A percentile compares a stretch with the other conserved stretches of the same genome.
phyloP scores from a whole-genome alignment of 2,329 filamentous ascomycete genomes.

The Nigrospora osmanthi region DNA sequence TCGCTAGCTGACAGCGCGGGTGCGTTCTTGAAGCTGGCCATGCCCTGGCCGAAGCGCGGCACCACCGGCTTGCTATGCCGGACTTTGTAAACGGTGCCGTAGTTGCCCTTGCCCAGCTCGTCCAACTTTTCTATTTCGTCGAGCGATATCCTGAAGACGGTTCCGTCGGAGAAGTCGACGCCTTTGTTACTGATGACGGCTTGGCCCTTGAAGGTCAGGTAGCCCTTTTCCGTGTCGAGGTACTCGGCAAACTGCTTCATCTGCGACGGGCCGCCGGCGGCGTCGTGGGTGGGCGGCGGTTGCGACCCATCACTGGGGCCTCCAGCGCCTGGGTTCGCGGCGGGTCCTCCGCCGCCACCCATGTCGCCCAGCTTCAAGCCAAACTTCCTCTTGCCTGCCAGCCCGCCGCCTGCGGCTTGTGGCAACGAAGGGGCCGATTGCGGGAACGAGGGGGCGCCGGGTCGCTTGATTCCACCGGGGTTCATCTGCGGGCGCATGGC shows the following conservation, averaged over 20 bases:
- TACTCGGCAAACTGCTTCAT: conserved; percentile 63
- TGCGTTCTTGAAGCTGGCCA: conserved; percentile 33
- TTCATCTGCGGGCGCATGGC: conserved; percentile 30
- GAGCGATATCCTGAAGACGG: conserved; percentile 85
- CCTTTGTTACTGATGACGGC: conserved; percentile 83
- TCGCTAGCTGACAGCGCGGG: conserved; percentile 24
- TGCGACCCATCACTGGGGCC: conserved; percentile 25
- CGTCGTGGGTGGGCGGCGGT: conserved; percentile 19
- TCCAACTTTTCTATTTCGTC: conserved; percentile 88
- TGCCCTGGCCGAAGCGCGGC: conserved; percentile 51
- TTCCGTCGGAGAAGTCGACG: conserved; percentile 86
- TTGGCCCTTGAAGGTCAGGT: conserved; percentile 86
- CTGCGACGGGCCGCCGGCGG: conserved; percentile 32
- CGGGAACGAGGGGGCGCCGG: conserved; percentile 38
- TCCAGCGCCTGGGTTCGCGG: conserved; percentile 30
- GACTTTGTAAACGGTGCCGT: conserved; percentile 96
- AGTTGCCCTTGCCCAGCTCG: conserved; percentile 95
- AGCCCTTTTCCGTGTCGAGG: conserved; percentile 86
- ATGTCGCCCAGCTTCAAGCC: conserved; percentile 56
- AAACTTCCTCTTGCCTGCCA: conserved; percentile 57
- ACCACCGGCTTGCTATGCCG: conserved; percentile 64
- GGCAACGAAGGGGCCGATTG: conserved; percentile 46
- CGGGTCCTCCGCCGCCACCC: conserved; percentile 16
- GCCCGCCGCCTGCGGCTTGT: conserved; percentile 18
- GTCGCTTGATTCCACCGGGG: conserved; percentile 28